Percentiles rank a stretch among this genome's conserved stretches.
Conservation (phyloP, 2,329 filamentous ascomycete genomes). For the Aspergillus hiratsukae region DNA sequence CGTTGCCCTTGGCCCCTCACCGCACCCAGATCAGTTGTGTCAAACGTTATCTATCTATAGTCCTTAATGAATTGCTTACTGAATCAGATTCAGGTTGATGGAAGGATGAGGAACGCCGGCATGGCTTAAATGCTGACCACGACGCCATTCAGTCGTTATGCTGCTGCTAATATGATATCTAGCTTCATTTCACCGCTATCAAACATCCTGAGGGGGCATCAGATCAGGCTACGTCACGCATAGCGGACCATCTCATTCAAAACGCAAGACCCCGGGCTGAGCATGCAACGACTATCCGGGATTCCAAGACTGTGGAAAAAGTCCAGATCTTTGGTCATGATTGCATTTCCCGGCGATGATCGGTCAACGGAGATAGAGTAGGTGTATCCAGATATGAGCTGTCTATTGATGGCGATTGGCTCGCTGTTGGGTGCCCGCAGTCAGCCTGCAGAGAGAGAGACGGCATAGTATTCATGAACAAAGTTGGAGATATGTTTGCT, state of each 20-base stretch:
- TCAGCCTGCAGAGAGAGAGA: no score
- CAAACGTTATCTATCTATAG: no score
- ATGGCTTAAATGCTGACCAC: no score
- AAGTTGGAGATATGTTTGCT: no score
- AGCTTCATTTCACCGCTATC: neutral
- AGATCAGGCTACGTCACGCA: neutral
- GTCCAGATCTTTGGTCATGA: neutral
- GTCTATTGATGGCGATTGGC: neutral
- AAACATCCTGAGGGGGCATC: neutral
- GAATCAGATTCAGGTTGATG: neutral
- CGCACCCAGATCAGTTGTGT: neutral
- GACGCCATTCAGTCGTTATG: no score
- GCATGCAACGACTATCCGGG: neutral
- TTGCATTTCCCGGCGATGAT: neutral
- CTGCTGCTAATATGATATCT: no score
- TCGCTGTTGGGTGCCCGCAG: no score
- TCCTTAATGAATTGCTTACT: no score
- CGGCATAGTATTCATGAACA: no score
- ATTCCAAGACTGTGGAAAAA: neutral
- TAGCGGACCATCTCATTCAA: neutral
- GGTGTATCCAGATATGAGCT: neutral
- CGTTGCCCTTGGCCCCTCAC: neutral
- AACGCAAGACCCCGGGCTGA: neutral
- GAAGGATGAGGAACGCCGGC: neutral
- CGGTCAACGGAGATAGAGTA: neutral